Evolutionary conservation across 2,329 filamentous ascomycete species (phyloP), one percentile per base, ranked within the genome.

Genomic region (Hortaea sp.): DNA sequence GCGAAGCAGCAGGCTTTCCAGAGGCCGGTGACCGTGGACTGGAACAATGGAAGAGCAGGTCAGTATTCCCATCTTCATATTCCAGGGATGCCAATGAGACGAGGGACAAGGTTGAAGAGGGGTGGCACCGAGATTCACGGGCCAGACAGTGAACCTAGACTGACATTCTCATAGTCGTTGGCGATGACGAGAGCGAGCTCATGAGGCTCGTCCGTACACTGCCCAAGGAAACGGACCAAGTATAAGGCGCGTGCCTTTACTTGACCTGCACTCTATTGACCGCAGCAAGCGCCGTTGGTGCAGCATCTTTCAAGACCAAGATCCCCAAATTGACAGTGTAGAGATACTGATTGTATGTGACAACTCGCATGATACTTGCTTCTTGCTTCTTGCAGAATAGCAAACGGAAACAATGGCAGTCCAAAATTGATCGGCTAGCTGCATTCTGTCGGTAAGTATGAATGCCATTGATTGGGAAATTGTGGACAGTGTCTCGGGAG

Each of bases 181-280:
- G 87, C 13, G 86, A 85, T 43, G 82, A 85, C 53, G 83, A 95
- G 70, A 94, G 88, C 11, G 85, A 90, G 70, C 95, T 97, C 50
- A 68, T 95, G 62, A 88, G 84, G 68, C 74, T 95, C 67, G 67
- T 95, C 44, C 77, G 80, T 48, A 35, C 28, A n/a, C 29, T 79
- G 45, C 69, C 74, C 7, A 67, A 73, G 53, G 65, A 70, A 56
- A 54, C 51, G 12, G 50, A 48, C 9, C 54, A 12, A 5, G 37
- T 39, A 10, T 39, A 13, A 39, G 37, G 32, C 32, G 7, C 32
- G n/a, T 35, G 32, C 20, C 20, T 20, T 20, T 20, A 20, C 20
- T 20, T 20, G 20, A 20, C 20, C 20, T 20, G 20, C 20, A 20
- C 20, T 4, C 20, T 20, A 20, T 20, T 2, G 20, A 20, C 4